Evolutionary conservation across 2,329 filamentous ascomycete species (phyloP), one percentile per base, ranked within the genome.

Genomic region (Chaetomium globosum): DNA sequence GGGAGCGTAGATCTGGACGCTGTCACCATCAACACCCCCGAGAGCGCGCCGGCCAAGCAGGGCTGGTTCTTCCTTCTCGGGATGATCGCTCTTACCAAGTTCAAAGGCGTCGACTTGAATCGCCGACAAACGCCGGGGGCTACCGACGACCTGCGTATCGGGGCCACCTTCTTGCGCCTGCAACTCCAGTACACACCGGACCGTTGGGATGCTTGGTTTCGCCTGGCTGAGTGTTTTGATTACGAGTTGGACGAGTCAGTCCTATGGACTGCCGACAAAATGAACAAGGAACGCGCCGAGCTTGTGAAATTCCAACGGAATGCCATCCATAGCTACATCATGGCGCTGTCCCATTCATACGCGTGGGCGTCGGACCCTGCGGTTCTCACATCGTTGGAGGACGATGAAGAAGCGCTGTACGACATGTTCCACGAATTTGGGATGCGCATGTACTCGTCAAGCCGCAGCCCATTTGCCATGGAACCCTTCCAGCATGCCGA

Each of bases 61-160:
- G 91, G 93, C 54, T 98, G 94, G 94, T 97, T 92, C 75, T 97
- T 95, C 75, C 80, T 97, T 33, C 85, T 96, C 67, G 94, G 94
- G 23, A 90, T 95, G 82, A 91, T 96, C 63, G 89, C 92, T 2
- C 83, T 98, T 64, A 92, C 90, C 52, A 96, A 93, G 73, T 98
- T 96, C 75, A 87, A 87, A 70, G 83, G 80, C 36, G 84, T 85
- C 74, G 91, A 81, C 81, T 84, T 80, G 77, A 93, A 82, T 67
- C 91, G 94, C 72, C 86, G 92, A 23, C 85, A 92, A 71, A 91
- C 86, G 2, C 89, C 90, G 0, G 89, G 89, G 3, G 89, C 92
- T 16, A 94, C 90, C 0, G 91, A 94, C 70, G 93, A 96, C 73
- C 81, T 97, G 58, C 89, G 93, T 59, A 89, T 92, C 60, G 92